Evolutionary conservation across 176 grass and related monocot genomes (phyloP), one percentile per base, ranked within the genome.

Genomic region (Chrysopogon serrulatus): DNA sequence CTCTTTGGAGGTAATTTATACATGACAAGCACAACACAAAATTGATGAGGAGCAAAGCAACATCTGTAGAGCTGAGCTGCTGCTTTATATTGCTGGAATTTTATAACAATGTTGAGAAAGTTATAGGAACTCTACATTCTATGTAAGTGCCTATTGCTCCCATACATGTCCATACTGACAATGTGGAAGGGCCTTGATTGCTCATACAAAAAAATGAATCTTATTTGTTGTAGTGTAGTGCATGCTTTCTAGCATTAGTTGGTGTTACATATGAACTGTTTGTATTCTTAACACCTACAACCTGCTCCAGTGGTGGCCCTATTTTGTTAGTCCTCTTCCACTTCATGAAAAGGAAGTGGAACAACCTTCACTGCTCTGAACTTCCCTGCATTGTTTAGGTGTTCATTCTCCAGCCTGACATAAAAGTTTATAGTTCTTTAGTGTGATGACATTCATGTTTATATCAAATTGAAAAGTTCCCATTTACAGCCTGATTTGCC

Each of bases 311-410:
- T 60, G 56, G 27, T 44, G 48, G 17, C 6, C 21, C 69, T 74
- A 67, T 83, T 81, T 76, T 82, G 74, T 90, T 84, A 92, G 68
- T 68, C 17, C 10, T 87, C 76, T 72, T 90, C 91, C 47, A 92
- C 84, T 87, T 92, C 87, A 78, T 92, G 87, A 92, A 92, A 92
- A 66, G 91, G 91, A 83, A 92, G 84, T 85, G 91, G 91, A 87
- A 92, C 80, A 68, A 83, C 73, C 65, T 90, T 92, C 65, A 92
- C 91, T 60, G 91, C 91, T 85, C 91, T 87, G 76, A 92, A 92
- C 67, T 92, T 92, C 41, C 91, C 91, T 32, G 87, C 91, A 78
- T 92, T 92, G 71, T 92, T 92, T 68, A 92, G 81, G 81, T 92
- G 91, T 45, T 92, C 91, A 26, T 92, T 92, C 77, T 92, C 91